Evolutionary conservation across 345 rosid species (phyloP).

Genomic region (Jatropha curcas): DNA sequence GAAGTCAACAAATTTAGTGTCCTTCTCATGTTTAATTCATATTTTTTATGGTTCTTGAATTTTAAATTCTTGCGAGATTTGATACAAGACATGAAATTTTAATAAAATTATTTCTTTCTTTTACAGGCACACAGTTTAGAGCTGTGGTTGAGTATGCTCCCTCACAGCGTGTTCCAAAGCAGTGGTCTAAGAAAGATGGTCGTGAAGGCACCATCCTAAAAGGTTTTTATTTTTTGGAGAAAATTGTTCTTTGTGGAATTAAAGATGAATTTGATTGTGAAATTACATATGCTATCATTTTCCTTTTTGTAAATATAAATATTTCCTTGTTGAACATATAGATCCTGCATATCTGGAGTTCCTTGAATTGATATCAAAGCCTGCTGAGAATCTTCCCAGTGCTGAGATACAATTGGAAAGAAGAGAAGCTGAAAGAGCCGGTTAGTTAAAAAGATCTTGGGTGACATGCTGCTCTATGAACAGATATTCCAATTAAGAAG

Average conservation of each 20-base stretch:
- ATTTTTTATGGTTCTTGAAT: background rate
- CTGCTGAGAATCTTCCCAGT: slow-evolving; percentile 77
- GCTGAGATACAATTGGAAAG: slow-evolving; percentile 74
- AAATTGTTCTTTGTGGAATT: background rate
- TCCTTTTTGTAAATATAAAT: slow-evolving; percentile 21
- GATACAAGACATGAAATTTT: background rate
- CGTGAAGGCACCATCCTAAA: slow-evolving; percentile 64
- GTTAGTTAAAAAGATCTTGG: slow-evolving; percentile 32
- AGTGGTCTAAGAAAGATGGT: slow-evolving; percentile 56
- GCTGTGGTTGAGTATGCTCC: slow-evolving; percentile 76
- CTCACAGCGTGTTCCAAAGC: slow-evolving; percentile 64
- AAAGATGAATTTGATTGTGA: slow-evolving; percentile 17
- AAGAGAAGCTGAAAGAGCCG: slow-evolving; percentile 67
- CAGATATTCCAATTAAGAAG: background rate
- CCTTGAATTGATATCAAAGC: slow-evolving; percentile 65
- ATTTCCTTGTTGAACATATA: slow-evolving; percentile 37
- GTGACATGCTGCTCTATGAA: background rate
- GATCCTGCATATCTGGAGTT: slow-evolving; percentile 83
- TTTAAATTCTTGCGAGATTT: background rate
- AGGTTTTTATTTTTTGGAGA: slow-evolving; percentile 39
- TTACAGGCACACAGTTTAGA: slow-evolving; percentile 64
- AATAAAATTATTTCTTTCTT: slow-evolving; percentile 6
- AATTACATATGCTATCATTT: slow-evolving; percentile 4
- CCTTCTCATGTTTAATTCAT: background rate
- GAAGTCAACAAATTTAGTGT: background rate